Conservation (phyloP, 2,329 filamentous ascomycete species). For the Fusarium neocosmosporiellum region DNA sequence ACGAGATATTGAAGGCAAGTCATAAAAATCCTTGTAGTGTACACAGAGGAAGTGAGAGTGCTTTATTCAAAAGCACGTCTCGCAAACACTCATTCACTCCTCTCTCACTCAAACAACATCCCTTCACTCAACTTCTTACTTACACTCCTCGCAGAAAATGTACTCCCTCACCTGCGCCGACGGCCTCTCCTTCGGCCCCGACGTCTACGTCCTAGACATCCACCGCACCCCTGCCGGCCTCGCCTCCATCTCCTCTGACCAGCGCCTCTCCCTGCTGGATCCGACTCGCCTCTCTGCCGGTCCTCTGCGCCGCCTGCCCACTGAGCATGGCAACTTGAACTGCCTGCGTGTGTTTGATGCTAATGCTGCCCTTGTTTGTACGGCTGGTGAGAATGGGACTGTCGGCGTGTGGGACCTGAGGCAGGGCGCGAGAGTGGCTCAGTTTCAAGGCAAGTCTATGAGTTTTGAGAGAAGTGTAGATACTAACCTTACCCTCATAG, state of each 20-base stretch:
- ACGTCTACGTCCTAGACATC: conserved; percentile 70
- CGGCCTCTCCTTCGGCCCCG: conserved; percentile 46
- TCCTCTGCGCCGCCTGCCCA: conserved; percentile 59
- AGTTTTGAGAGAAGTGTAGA: not conserved
- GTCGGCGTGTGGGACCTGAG: conserved; percentile 76
- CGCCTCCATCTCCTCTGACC: conserved; percentile 76
- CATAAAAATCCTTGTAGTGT: not conserved
- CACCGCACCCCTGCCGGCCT: conserved; percentile 63
- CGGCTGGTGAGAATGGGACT: conserved; percentile 77
- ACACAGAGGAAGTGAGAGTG: not conserved
- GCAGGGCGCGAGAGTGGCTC: conserved; percentile 55
- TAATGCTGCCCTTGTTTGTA: conserved; percentile 67
- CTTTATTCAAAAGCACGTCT: not conserved
- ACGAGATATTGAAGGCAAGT: not conserved
- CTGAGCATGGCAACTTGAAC: conserved; percentile 71
- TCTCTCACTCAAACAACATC: not conserved
- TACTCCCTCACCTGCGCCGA: conserved; percentile 50
- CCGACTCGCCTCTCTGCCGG: conserved; percentile 65
- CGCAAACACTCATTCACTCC: not conserved
- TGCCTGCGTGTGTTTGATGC: conserved; percentile 68
- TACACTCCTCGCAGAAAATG: conserved; percentile 36
- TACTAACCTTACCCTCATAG: conserved; percentile 42
- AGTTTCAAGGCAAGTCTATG: conserved; percentile 57
- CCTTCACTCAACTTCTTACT: not conserved
- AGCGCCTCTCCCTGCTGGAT: conserved; percentile 75